Percentiles rank a stretch among this genome's conserved stretches.
phyloP scores from a whole-genome alignment of 1,284 basidiomycete species.

The Volvariella surrecta region DNA sequence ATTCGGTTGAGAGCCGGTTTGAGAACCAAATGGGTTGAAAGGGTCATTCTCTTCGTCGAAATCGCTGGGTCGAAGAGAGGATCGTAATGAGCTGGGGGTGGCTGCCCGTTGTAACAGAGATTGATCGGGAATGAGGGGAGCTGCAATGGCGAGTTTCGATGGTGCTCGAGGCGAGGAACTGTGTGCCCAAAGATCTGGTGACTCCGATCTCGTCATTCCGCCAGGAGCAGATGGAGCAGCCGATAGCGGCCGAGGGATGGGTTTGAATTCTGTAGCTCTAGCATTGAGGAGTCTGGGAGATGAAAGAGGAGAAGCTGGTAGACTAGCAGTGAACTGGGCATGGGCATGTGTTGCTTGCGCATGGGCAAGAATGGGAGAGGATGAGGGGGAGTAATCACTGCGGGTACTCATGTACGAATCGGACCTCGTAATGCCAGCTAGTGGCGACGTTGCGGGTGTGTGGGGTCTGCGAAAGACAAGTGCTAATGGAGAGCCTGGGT shows the following conservation, averaged over 20 bases:
- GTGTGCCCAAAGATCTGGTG: conserved; percentile 75
- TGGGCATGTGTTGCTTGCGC: conserved; percentile 37
- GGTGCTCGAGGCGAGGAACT: conserved; percentile 55
- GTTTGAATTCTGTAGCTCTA: conserved; percentile 51
- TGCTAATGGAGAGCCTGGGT: conserved; percentile 60
- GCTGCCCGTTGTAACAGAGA: conserved; percentile 46
- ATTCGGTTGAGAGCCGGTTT: conserved; percentile 43
- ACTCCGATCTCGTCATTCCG: conserved; percentile 56
- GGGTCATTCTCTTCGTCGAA: conserved; percentile 63
- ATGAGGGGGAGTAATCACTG: conserved; percentile 53
- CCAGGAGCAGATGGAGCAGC: conserved; percentile 57
- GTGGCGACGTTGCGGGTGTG: conserved; percentile 65
- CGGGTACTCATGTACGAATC: conserved; percentile 52
- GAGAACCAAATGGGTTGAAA: conserved; percentile 62
- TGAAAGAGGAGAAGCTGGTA: conserved; percentile 54
- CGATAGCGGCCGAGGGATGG: conserved; percentile 64
- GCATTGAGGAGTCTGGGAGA: conserved; percentile 48
- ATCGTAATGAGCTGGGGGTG: conserved; percentile 48
- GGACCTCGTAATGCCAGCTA: conserved; percentile 42
- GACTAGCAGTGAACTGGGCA: conserved; percentile 61
- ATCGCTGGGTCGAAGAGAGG: conserved; percentile 48
- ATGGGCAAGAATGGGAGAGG: conserved; percentile 60
- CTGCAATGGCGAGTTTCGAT: conserved; percentile 84
- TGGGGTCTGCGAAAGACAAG: conserved; percentile 69
- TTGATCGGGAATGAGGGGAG: conserved; percentile 74